Evolutionary conservation across 805 yeast species (phyloP).

Genomic region (Saccharomycopsis babjevae): DNA sequence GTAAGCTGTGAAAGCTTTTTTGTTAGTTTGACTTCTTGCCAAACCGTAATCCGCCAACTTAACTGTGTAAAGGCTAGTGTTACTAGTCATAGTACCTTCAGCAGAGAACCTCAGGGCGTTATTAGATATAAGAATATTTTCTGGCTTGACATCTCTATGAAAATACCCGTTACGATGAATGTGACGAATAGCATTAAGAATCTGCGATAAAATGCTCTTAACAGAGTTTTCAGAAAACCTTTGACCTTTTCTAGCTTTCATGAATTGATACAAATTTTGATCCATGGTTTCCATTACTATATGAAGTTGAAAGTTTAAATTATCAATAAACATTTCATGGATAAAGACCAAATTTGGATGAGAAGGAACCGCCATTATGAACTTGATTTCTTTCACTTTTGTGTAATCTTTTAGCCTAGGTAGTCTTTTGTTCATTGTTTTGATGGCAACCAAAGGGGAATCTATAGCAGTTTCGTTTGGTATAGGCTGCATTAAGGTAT

Average conservation of each 20-base stretch:
- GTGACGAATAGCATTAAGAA: slow-evolving; percentile 69
- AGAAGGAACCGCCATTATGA: slow-evolving; percentile 56
- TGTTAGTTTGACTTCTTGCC: slow-evolving; percentile 49
- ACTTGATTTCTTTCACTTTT: slow-evolving; percentile 55
- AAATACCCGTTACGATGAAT: slow-evolving; percentile 61
- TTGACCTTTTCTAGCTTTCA: slow-evolving; percentile 46
- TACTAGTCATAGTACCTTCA: slow-evolving; percentile 24
- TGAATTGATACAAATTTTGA: slow-evolving; percentile 68
- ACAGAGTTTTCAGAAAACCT: slow-evolving; percentile 49
- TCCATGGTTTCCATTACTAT: slow-evolving; percentile 87
- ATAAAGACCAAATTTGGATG: slow-evolving; percentile 67
- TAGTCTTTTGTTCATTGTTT: slow-evolving; percentile 57
- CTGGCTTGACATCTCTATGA: slow-evolving; percentile 93
- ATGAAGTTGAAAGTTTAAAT: slow-evolving; percentile 46
- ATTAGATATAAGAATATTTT: slow-evolving; percentile 62
- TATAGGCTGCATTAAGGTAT: slow-evolving; percentile 40
- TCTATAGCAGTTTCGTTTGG: slow-evolving; percentile 6
- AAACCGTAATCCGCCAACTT: slow-evolving; percentile 77
- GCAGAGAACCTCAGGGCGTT: slow-evolving; percentile 34
- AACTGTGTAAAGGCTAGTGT: slow-evolving; percentile 36
- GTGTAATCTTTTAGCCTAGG: slow-evolving; percentile 44
- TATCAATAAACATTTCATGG: slow-evolving; percentile 72
- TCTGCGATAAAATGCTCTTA: slow-evolving; percentile 58
- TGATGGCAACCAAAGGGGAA: slow-evolving; percentile 48
- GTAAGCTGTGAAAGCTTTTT: slow-evolving; percentile 56